Evolutionary conservation across 148 eudicot species (phyloP), one percentile per base, ranked within the genome.

Genomic region (Mesembryanthemum crystallinum): DNA sequence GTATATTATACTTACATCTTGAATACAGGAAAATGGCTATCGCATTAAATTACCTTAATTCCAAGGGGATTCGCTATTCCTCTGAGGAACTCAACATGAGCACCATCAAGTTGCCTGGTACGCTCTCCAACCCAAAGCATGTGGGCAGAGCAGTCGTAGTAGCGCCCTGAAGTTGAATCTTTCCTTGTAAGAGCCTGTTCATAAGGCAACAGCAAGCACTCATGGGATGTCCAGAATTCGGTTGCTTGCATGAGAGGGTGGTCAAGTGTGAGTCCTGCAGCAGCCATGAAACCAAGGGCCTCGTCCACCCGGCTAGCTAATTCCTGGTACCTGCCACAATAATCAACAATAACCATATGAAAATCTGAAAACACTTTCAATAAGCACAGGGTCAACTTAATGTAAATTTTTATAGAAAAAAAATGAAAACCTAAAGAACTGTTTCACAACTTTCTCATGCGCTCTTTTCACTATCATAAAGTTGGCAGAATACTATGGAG

Each of bases 1-100:
- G 49, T 12, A 45, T 8, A 45, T 8, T 45, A 0, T 39, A 39
- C 43, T 7, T 14, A 35, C 5, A 63, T 10, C 8, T 28, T 14
- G 10, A 23, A 52, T 32, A 11, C 3, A 14, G 59, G 13, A 24
- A 49, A 69, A 43, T 13, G 64, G 12, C 18, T 14, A 45, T 2
- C 18, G 76, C 25, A 42, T 55, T 67, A 17, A 52, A 2, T 80
- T 80, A 93, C 98, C 98, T 93, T 93, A 75, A 93, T 89, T 68
- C 98, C 98, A 72, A 93, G 92, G 59, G 98, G 98, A 75, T 93
- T 93, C 14, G 97, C 97, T 66, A 93, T 86, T 75, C 98, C 98
- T 85, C 94, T 86, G 9, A 93, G 82, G 81, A 93, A 93, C 73
- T 93, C 98, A 70, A 91, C 89, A 79, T 93, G 98, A 73, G 98